phyloP scores from a whole-genome alignment of 108 stramenopile species.

The Mayamaea pseudoterrestris region DNA sequence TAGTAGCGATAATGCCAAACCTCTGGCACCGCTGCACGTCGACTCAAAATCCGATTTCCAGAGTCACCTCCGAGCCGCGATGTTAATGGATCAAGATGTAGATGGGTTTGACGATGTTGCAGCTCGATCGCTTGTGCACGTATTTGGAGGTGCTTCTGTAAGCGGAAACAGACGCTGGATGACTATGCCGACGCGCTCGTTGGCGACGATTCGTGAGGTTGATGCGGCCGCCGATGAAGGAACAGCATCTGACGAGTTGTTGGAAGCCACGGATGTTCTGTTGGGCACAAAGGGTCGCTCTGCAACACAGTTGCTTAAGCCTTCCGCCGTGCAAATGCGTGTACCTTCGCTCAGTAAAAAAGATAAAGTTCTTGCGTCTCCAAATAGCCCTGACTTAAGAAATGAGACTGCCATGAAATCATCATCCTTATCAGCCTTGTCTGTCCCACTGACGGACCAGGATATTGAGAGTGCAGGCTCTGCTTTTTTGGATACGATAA shows the following conservation, averaged over 20 bases:
- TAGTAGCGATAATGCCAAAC: neutral
- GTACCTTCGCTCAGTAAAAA: no score
- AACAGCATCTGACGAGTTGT: neutral
- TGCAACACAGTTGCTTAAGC: no score
- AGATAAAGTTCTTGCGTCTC: no score
- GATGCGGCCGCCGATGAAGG: slow-evolving; percentile 28
- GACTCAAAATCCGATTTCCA: slow-evolving; percentile 64
- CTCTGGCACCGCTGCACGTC: slow-evolving; percentile 6
- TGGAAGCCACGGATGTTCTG: no score
- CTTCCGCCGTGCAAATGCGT: no score
- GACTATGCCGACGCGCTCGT: slow-evolving; percentile 43
- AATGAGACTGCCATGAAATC: no score
- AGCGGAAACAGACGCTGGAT: slow-evolving; percentile 39
- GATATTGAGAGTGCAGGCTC: slow-evolving; percentile 70
- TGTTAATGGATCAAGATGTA: slow-evolving; percentile 15
- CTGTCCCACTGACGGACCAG: slow-evolving; percentile 43
- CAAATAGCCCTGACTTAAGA: no score
- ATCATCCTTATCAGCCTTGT: slow-evolving; percentile 1
- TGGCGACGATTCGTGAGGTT: slow-evolving; percentile 74
- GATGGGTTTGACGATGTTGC: slow-evolving; percentile 9
- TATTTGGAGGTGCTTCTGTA: slow-evolving; percentile 19
- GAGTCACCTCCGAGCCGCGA: slow-evolving; percentile 36
- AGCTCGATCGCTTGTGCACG: slow-evolving; percentile 27
- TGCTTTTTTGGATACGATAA: no score
- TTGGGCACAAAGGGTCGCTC: no score